These are phyloP conservation scores for Saccharomycopsis fermentans DNA, from an alignment of 805 yeast species.

Conservation along the genomic window DNA sequence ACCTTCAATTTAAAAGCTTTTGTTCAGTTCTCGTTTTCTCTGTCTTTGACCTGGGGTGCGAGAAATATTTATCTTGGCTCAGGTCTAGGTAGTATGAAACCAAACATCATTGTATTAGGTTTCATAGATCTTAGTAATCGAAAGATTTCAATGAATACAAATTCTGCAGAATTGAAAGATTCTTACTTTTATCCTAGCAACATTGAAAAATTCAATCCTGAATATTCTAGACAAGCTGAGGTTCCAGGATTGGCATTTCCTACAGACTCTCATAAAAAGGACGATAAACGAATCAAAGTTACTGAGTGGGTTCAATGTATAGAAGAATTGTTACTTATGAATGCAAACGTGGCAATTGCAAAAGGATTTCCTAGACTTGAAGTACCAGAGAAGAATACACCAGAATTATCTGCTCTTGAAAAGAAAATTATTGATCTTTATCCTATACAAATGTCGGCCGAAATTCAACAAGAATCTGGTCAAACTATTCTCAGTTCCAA, in stretches of 20 bases:
- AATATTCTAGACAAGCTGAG: conserved; percentile 16
- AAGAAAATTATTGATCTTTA: conserved; percentile 72
- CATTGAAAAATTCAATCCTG: conserved; percentile 10
- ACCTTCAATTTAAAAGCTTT: conserved; percentile 76
- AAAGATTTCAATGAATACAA: not conserved
- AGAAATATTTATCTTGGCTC: conserved; percentile 85
- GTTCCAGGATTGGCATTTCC: conserved; percentile 35
- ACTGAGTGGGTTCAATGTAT: conserved; percentile 86
- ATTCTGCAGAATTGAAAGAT: not conserved
- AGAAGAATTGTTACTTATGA: conserved; percentile 82
- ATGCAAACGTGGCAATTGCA: conserved; percentile 88
- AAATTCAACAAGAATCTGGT: conserved; percentile 55
- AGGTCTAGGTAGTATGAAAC: conserved; percentile 98
- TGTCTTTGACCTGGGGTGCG: conserved; percentile 88
- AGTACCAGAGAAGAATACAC: conserved; percentile 41
- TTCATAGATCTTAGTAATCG: conserved; percentile 53
- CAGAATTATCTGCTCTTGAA: conserved; percentile 23
- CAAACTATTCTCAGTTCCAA: conserved; percentile 71
- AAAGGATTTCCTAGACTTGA: conserved; percentile 65
- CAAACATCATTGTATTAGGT: conserved; percentile 88
- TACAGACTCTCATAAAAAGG: conserved; percentile 67
- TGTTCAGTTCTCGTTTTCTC: conserved; percentile 85
- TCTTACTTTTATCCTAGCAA: conserved; percentile 3
- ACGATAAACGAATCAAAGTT: conserved; percentile 49
- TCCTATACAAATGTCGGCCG: conserved; percentile 95